Percentiles rank a stretch among this genome's conserved stretches.
Evolutionary conservation across 768 basidiomycete genomes (phyloP).

Genomic region (Russula brevipes): DNA sequence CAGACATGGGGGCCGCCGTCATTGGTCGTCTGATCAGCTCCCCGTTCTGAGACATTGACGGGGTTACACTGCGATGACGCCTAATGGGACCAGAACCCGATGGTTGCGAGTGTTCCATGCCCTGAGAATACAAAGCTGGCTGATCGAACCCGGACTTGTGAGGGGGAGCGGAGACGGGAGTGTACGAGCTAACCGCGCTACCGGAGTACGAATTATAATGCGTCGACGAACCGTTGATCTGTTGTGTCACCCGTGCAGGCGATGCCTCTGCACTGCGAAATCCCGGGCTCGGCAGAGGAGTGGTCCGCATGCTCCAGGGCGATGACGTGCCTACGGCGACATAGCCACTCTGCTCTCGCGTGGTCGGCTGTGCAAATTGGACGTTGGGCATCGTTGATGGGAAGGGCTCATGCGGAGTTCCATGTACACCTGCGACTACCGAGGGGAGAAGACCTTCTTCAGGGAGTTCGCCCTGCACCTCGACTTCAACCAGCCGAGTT

Average conservation of each 20-base stretch:
- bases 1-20: slow-evolving; percentile 32
- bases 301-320: slow-evolving; percentile 15
- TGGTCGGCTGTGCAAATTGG: slow-evolving; percentile 17
- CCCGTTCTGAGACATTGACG: slow-evolving; percentile 50
- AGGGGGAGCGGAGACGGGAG: slow-evolving; percentile 61
- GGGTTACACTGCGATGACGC: slow-evolving; percentile 74
- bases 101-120: slow-evolving; percentile 29
- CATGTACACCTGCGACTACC: neutral
- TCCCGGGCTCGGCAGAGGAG: slow-evolving; percentile 17
- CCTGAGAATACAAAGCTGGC: slow-evolving; percentile 45
- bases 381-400: slow-evolving; percentile 15
- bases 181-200: slow-evolving; percentile 33
- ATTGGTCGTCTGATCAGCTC: slow-evolving; percentile 44
- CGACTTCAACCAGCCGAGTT: slow-evolving; percentile 29
- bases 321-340: slow-evolving; percentile 16
- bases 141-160: slow-evolving; percentile 67
- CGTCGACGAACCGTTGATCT: slow-evolving; percentile 18
- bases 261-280: slow-evolving; percentile 21
- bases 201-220: slow-evolving; percentile 12
- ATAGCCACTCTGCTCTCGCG: slow-evolving; percentile 17
- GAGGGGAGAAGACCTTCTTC: slow-evolving; percentile 21
- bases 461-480: slow-evolving; percentile 23
- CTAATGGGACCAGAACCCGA: slow-evolving; percentile 55
- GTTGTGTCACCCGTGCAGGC: slow-evolving; percentile 18
- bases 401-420: slow-evolving; percentile 4